Percentiles rank a stretch among this genome's conserved stretches.
phyloP scores from a whole-genome alignment of 2,329 filamentous ascomycete species.

The Verticillium tricorpus region DNA sequence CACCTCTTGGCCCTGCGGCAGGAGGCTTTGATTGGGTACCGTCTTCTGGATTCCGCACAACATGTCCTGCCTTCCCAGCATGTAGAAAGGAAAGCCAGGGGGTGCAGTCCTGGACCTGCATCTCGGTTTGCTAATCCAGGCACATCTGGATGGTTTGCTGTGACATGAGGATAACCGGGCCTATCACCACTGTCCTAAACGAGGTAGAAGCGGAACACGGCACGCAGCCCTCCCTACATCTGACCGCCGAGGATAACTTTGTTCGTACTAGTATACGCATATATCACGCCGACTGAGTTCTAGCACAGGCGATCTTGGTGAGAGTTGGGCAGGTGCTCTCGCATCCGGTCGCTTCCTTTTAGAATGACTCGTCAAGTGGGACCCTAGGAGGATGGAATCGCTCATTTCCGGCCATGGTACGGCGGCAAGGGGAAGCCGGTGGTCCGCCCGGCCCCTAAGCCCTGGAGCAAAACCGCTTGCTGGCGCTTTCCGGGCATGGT shows the following conservation, averaged over 20 bases:
- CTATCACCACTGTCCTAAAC: background rate
- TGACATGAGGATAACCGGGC: background rate
- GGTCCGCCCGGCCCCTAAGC: background rate
- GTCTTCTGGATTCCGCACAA: background rate
- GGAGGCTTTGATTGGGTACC: background rate
- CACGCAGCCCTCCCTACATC: background rate
- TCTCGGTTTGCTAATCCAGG: background rate
- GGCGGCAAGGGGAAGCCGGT: background rate
- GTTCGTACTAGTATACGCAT: background rate
- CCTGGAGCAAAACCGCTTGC: background rate
- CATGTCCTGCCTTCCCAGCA: background rate
- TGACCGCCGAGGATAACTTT: background rate
- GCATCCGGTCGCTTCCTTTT: background rate
- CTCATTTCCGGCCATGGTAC: background rate
- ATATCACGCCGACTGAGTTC: background rate
- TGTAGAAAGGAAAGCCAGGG: background rate
- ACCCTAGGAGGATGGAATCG: background rate
- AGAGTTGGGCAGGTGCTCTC: background rate
- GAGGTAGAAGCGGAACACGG: background rate
- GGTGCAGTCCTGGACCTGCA: background rate
- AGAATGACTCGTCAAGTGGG: background rate
- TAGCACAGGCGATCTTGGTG: background rate
- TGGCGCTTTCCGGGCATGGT: background rate
- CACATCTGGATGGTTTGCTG: background rate
- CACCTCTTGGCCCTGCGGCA: background rate